Percentiles rank a stretch among this genome's conserved stretches.
phyloP scores from a whole-genome alignment of 1,284 basidiomycete genomes.

The Coniferiporia sulphurascens region DNA sequence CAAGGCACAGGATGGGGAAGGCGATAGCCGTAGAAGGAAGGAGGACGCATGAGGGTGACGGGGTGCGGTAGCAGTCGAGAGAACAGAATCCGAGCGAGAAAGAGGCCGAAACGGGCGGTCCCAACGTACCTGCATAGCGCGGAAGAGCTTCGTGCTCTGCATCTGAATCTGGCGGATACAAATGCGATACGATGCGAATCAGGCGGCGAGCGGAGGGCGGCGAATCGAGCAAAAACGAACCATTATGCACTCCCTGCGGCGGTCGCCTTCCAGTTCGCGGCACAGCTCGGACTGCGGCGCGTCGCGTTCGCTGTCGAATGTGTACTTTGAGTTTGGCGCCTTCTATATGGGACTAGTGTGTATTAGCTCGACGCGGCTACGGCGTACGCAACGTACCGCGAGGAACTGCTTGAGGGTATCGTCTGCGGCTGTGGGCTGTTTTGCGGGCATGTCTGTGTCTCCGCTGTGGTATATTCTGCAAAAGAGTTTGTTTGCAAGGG shows the following conservation, averaged over 20 bases:
- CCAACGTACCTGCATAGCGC: constrained; percentile 67
- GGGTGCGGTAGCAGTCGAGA: no score
- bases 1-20: no score
- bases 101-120: no score
- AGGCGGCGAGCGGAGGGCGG: no score
- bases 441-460: background rate
- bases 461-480: background rate
- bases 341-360: constrained; percentile 31
- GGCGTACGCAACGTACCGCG: background rate
- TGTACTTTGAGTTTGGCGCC: constrained; percentile 47
- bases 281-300: constrained; percentile 61
- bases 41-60: no score
- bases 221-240: constrained; percentile 36
- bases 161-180: constrained; percentile 56
- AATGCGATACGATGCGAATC: no score
- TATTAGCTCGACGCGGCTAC: background rate
- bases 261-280: constrained; percentile 39
- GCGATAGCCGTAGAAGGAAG: no score
- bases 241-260: constrained; percentile 54
- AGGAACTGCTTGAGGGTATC: constrained; percentile 11
- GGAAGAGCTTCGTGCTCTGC: constrained; percentile 64
- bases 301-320: constrained; percentile 57
- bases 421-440: background rate
- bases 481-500: constrained; percentile 8
- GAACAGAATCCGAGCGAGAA: no score